Percentiles rank a stretch among this genome's conserved stretches.
These are phyloP conservation scores for Ensete ventricosum DNA, from an alignment of 176 grass and related monocot genomes.

Conservation along the genomic window DNA sequence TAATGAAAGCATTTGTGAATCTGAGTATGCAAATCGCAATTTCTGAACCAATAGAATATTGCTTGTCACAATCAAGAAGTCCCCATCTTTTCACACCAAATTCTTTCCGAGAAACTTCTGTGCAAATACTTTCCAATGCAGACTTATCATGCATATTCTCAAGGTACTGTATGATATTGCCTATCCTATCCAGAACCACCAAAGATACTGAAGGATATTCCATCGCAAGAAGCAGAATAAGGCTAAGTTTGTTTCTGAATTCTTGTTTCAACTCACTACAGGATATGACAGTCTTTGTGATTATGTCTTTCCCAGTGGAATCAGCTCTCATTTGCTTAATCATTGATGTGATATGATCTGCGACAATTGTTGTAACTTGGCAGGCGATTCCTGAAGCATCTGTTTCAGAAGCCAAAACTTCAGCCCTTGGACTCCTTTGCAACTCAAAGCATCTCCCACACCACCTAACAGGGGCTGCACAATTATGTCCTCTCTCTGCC, in stretches of 20 bases:
- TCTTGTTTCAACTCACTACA: conserved; percentile 29
- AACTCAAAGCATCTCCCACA: conserved; percentile 6
- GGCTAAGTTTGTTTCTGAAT: conserved; percentile 30
- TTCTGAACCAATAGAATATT: conserved; percentile 12
- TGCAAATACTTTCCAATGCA: conserved; percentile 5
- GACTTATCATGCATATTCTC: conserved; percentile 24
- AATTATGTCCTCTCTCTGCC: conserved; percentile 19
- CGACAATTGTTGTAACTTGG: conserved; percentile 31
- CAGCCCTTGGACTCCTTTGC: conserved; percentile 24
- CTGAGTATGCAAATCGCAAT: conserved; percentile 33
- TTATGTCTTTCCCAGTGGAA: conserved; percentile 17
- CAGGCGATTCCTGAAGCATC: conserved; percentile 22
- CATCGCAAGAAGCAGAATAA: conserved; percentile 49
- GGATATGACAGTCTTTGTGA: conserved; percentile 6
- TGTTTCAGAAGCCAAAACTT: conserved; percentile 27
- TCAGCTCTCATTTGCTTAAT: conserved; percentile 21
- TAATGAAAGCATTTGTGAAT: conserved; percentile 51
- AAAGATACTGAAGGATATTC: conserved; percentile 45
- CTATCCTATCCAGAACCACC: conserved; percentile 49
- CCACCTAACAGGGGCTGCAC: conserved; percentile 10
- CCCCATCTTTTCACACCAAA: conserved; percentile 7
- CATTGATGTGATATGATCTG: conserved; percentile 36
- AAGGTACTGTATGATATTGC: conserved; percentile 39
- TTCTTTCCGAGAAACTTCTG: conserved; percentile 19
- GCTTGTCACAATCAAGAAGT: conserved; percentile 7